Evolutionary conservation across 2,329 filamentous ascomycete genomes (phyloP).

Genomic region (Cucurbitaria berberidis): DNA sequence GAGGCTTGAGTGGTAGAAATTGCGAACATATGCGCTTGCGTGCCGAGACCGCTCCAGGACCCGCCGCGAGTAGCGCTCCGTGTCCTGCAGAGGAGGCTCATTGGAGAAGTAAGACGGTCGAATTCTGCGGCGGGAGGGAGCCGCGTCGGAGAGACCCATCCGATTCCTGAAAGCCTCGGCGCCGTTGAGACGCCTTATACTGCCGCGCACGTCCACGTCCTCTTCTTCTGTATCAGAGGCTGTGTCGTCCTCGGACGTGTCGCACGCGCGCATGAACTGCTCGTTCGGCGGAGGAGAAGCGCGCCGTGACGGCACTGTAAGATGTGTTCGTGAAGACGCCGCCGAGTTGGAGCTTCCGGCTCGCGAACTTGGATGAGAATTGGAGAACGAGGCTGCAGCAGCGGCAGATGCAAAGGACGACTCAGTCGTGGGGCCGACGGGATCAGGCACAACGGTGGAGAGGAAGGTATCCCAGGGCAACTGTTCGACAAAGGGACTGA

Average conservation of each 20-base stretch:
- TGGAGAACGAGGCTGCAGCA: constrained; percentile 58
- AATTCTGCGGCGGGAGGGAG: constrained; percentile 17
- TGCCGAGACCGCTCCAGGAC: constrained; percentile 36
- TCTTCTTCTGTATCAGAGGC: constrained; percentile 62
- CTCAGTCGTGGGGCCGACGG: constrained; percentile 76
- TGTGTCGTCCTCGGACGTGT: constrained; percentile 53
- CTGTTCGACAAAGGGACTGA: constrained; percentile 64
- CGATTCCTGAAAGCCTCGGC: constrained; percentile 32
- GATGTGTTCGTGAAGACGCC: constrained; percentile 45
- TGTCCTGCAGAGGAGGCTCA: constrained; percentile 37
- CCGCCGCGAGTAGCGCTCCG: constrained; percentile 35
- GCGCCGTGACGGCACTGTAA: constrained; percentile 48
- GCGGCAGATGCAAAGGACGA: constrained; percentile 79
- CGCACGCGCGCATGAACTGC: constrained; percentile 60
- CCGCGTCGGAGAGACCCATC: constrained; percentile 9
- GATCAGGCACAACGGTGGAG: constrained; percentile 80
- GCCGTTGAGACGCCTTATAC: constrained; percentile 11
- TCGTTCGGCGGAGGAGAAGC: constrained; percentile 33
- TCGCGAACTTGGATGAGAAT: constrained; percentile 43
- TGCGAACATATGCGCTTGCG: constrained; percentile 37
- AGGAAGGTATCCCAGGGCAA: constrained; percentile 81
- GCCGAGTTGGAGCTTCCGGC: constrained; percentile 56
- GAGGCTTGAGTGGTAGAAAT: constrained; percentile 27
- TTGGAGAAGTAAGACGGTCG: constrained; percentile 28
- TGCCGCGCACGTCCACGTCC: constrained; percentile 41